A percentile compares a stretch with the other conserved stretches of the same genome.
phyloP scores from a whole-genome alignment of 2,329 filamentous ascomycete genomes.

The Shiraia sp. region DNA sequence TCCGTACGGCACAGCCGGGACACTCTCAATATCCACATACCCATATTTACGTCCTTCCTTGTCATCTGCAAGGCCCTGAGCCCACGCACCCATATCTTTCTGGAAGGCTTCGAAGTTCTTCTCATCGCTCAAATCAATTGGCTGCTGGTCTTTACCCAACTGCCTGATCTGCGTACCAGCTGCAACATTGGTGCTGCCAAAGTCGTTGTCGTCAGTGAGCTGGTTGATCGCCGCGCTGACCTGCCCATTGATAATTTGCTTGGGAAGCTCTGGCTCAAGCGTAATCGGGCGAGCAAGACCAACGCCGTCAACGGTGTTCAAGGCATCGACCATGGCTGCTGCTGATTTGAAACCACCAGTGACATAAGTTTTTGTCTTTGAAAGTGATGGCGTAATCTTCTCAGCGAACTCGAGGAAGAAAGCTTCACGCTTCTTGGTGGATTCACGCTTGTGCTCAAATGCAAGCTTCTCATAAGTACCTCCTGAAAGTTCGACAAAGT shows the following conservation, averaged over 20 bases:
- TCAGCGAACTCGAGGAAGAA: constrained; percentile 66
- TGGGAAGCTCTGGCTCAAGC: constrained; percentile 55
- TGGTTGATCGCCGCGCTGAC: constrained; percentile 52
- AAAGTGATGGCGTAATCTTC: constrained; percentile 56
- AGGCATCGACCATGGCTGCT: constrained; percentile 61
- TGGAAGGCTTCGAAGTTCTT: constrained; percentile 54
- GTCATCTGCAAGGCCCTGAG: constrained; percentile 46
- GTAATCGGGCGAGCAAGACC: constrained; percentile 60
- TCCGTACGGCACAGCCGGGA: constrained; percentile 45
- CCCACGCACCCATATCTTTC: constrained; percentile 54
- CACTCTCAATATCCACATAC: constrained; percentile 50
- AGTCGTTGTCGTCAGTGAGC: constrained; percentile 56
- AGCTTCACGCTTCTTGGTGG: constrained; percentile 59
- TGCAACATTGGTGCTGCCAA: constrained; percentile 52
- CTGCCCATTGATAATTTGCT: constrained; percentile 51
- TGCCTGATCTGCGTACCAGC: constrained; percentile 58
- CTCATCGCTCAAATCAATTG: constrained; percentile 56
- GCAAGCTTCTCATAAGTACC: constrained; percentile 62
- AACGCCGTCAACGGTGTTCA: constrained; percentile 62
- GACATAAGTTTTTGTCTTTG: constrained; percentile 62
- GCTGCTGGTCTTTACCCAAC: constrained; percentile 57
- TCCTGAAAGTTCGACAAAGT: constrained; percentile 64
- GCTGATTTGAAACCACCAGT: constrained; percentile 62
- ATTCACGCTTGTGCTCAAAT: constrained; percentile 58
- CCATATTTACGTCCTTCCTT: constrained; percentile 48